Conservation (phyloP, 352 stramenopile genomes). For the Globisporangium cylindrosporum region DNA sequence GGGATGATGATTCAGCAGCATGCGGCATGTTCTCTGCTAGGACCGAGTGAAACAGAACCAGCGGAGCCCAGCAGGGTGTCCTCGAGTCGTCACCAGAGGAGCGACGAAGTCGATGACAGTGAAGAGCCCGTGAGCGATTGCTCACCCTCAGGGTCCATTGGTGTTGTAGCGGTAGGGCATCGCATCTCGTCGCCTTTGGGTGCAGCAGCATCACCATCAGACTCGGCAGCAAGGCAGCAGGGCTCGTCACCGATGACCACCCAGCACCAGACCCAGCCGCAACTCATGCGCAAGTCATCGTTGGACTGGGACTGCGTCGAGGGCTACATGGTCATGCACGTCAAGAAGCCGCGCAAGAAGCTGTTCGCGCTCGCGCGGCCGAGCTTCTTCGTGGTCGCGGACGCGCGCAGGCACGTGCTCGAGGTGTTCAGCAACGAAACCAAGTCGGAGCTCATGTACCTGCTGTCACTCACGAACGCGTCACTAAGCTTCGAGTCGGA, state of each 20-base stretch:
- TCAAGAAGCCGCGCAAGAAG: slow-evolving; percentile 59
- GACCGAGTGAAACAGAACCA: not conserved
- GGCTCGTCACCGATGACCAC: not conserved
- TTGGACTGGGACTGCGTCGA: slow-evolving; percentile 44
- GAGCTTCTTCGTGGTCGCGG: slow-evolving; percentile 48
- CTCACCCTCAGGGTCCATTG: not conserved
- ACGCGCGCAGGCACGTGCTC: slow-evolving; percentile 48
- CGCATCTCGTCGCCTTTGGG: not conserved
- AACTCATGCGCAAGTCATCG: slow-evolving; percentile 21
- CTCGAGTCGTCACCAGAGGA: not conserved
- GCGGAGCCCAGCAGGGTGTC: not conserved
- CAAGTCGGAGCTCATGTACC: slow-evolving; percentile 49
- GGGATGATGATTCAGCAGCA: not conserved
- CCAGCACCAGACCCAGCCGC: not conserved
- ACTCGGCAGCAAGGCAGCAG: not conserved
- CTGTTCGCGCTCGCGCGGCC: slow-evolving; percentile 46
- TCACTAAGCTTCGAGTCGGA: slow-evolving; percentile 67
- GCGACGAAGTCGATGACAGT: not conserved
- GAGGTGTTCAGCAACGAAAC: slow-evolving; percentile 66
- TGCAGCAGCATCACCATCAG: not conserved
- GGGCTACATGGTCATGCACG: slow-evolving; percentile 58
- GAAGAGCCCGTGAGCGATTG: too few species aligned
- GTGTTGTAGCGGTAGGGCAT: not conserved
- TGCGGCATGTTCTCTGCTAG: not conserved
- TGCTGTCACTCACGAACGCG: slow-evolving; percentile 55